Percentiles rank a stretch among this genome's conserved stretches.
Conservation (phyloP, 257 asterid genomes). For the Leonotis leonurus region DNA sequence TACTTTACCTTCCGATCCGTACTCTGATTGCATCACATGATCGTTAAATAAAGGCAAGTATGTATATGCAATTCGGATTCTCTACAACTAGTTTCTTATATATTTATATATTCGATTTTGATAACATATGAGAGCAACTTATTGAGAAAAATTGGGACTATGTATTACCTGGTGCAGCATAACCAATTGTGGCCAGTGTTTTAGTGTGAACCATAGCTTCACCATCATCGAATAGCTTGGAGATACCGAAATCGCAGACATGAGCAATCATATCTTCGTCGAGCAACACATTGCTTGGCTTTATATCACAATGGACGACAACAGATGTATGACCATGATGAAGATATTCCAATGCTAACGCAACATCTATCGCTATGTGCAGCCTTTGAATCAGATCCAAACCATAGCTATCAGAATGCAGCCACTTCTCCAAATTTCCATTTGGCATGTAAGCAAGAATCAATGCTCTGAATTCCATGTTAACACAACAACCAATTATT, state of each 20-base stretch:
- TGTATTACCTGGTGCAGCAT: background rate
- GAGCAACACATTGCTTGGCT: background rate
- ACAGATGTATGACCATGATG: background rate
- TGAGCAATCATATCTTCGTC: background rate
- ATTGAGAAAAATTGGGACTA: background rate
- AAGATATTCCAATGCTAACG: background rate
- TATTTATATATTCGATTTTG: background rate
- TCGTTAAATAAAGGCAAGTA: too few species aligned
- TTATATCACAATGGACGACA: background rate
- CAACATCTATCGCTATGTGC: background rate
- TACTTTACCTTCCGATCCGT: background rate
- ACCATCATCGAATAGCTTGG: background rate
- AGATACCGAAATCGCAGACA: background rate
- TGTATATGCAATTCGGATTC: too few species aligned
- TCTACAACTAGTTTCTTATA: background rate
- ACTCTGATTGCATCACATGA: background rate
- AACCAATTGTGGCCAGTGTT: background rate
- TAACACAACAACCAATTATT: background rate
- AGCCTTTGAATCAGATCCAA: background rate
- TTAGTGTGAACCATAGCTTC: background rate
- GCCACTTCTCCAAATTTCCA: background rate
- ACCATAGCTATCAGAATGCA: background rate
- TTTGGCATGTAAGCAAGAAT: background rate
- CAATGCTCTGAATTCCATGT: background rate
- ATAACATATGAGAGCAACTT: background rate